Evolutionary conservation across 257 asterid species (phyloP).

Genomic region (Solanum tarapatanum): DNA sequence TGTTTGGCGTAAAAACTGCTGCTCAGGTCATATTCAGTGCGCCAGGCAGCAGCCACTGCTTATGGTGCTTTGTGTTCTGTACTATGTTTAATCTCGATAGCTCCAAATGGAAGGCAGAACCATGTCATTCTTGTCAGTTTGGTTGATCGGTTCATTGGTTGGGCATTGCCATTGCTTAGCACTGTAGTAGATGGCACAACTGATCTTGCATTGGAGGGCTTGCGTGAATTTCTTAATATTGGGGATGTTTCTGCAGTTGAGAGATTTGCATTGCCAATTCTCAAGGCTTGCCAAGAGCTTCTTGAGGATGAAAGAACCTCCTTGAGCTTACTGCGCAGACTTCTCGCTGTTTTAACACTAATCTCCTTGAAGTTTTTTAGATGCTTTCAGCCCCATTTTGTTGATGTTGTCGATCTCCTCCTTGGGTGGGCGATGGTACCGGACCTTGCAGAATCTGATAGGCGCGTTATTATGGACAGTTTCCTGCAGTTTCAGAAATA

Average conservation of each 20-base stretch:
- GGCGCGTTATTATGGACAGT: slow-evolving; percentile 83
- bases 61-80: slow-evolving; percentile 85
- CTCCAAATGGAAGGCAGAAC: slow-evolving; percentile 87
- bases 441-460: slow-evolving; percentile 63
- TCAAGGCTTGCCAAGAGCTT: slow-evolving; percentile 94
- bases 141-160: slow-evolving; percentile 79
- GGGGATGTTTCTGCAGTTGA: slow-evolving; percentile 87
- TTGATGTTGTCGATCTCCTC: slow-evolving; percentile 89
- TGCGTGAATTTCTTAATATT: slow-evolving; percentile 76
- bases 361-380: slow-evolving; percentile 81
- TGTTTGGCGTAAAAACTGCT: slow-evolving; percentile 6
- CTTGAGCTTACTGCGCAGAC: slow-evolving; percentile 55
- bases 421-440: slow-evolving; percentile 99
- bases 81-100: slow-evolving; percentile 47
- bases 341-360: slow-evolving; percentile 65
- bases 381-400: slow-evolving; percentile 92
- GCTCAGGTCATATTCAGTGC: slow-evolving; percentile 67
- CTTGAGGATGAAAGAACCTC: slow-evolving; percentile 98
- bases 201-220: slow-evolving; percentile 78
- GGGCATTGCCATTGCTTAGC: slow-evolving; percentile 76
- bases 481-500: slow-evolving; percentile 95
- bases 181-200: slow-evolving; percentile 43
- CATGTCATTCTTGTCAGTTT: slow-evolving; percentile 54
- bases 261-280: slow-evolving; percentile 86
- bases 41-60: slow-evolving; percentile 84